Evolutionary conservation across 345 rosid species (phyloP).

Genomic region (Mercurialis annua): DNA sequence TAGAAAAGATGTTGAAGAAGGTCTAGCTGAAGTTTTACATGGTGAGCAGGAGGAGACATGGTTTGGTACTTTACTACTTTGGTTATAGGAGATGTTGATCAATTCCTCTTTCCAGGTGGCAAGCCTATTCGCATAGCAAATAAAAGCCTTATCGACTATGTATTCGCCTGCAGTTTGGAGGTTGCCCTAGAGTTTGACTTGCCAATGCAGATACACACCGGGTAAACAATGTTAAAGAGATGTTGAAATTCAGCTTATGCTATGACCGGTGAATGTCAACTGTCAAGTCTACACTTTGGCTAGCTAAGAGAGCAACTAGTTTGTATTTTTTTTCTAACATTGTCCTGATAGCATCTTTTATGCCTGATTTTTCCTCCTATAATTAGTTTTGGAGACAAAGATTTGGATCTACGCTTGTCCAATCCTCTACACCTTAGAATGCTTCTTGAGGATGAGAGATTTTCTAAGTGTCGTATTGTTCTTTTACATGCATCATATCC

Average conservation of each 20-base stretch:
- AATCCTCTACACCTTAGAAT: constrained; percentile 86
- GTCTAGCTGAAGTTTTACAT: constrained; percentile 55
- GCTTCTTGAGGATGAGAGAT: constrained; percentile 76
- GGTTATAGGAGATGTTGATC: constrained; percentile 18
- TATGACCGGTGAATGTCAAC: constrained; percentile 6
- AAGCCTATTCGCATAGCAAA: constrained; percentile 59
- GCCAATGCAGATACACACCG: constrained; percentile 96
- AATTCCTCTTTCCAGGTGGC: constrained; percentile 53
- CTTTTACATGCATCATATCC: constrained; percentile 96
- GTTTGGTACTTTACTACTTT: constrained; percentile 17
- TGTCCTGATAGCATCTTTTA: background rate
- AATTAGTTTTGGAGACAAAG: constrained; percentile 83
- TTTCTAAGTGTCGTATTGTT: constrained; percentile 62
- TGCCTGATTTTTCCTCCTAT: constrained; percentile 7
- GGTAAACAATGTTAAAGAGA: constrained; percentile 42
- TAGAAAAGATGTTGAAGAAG: constrained; percentile 62
- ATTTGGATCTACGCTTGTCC: constrained; percentile 78
- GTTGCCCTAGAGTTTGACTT: constrained; percentile 53
- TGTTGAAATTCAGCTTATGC: constrained; percentile 13
- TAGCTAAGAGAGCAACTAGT: background rate
- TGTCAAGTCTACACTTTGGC: constrained; percentile 5
- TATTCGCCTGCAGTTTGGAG: constrained; percentile 62
- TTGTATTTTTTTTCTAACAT: background rate
- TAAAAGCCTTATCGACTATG: constrained; percentile 79
- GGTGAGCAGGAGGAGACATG: constrained; percentile 36